Evolutionary conservation across 2,329 filamentous ascomycete genomes (phyloP).

Genomic region (Fusarium irregulare): DNA sequence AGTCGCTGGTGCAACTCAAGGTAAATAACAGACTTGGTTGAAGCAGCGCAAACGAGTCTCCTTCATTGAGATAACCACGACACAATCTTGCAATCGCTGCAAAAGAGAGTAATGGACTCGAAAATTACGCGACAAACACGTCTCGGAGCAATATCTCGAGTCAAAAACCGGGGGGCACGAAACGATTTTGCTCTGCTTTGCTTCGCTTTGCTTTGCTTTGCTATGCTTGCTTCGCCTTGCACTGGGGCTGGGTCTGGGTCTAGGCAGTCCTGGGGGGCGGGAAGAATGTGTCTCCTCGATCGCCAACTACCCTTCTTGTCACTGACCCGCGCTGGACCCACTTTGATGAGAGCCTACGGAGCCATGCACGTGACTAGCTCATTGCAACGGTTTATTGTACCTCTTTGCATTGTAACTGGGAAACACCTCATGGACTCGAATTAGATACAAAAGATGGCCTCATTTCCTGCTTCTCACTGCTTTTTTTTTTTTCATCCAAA

Average conservation of each 20-base stretch:
- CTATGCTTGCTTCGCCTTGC: conserved; percentile 37
- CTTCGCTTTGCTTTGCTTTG: conserved; percentile 35
- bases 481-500: neutral
- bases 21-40: conserved; percentile 50
- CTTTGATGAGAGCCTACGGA: conserved; percentile 49
- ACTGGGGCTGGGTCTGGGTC: conserved; percentile 32
- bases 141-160: conserved; percentile 40
- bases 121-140: conserved; percentile 40
- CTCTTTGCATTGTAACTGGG: neutral
- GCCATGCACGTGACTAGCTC: conserved; percentile 48
- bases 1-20: conserved; percentile 56
- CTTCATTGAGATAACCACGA: conserved; percentile 49
- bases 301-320: conserved; percentile 47
- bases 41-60: conserved; percentile 49
- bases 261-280: conserved; percentile 42
- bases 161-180: conserved; percentile 45
- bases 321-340: conserved; percentile 42
- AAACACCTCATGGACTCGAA: neutral
- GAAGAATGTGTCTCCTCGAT: conserved; percentile 57
- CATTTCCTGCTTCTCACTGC: neutral
- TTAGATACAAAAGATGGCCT: neutral
- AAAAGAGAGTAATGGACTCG: conserved; percentile 39
- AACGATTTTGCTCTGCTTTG: conserved; percentile 23
- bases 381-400: conserved; percentile 3
- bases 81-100: conserved; percentile 48